Conservation (phyloP, 2,329 filamentous ascomycete species). For the Xenoacremonium recifei region DNA sequence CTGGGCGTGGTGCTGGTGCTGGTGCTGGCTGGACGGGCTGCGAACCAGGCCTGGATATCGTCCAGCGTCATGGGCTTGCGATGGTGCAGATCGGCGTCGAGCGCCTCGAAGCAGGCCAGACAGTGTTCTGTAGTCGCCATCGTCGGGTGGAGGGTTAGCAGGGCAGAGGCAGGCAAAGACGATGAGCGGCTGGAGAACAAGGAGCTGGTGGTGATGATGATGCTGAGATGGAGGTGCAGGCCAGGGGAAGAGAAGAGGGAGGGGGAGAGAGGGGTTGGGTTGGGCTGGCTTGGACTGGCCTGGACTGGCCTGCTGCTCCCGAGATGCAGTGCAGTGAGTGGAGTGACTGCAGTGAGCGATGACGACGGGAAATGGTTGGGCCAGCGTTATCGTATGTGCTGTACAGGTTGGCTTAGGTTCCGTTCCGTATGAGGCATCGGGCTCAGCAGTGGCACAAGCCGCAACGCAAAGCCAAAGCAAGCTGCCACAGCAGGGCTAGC, state of each 20-base stretch:
- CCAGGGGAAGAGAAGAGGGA: conserved; percentile 11
- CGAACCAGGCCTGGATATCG: conserved; percentile 67
- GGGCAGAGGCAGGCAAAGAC: conserved; percentile 2
- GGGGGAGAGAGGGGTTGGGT: conserved; percentile 10
- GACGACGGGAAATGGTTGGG: conserved; percentile 4
- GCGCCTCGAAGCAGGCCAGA: conserved; percentile 87
- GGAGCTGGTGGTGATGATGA: not conserved
- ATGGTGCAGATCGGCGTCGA: conserved; percentile 72
- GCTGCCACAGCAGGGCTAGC: no score
- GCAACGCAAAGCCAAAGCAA: no score
- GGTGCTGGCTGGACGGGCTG: conserved; percentile 32
- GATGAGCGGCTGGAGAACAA: conserved; percentile 7
- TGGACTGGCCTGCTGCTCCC: no score
- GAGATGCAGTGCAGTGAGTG: no score
- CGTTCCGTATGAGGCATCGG: no score
- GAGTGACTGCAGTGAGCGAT: conserved; percentile 4
- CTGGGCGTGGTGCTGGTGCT: conserved; percentile 14
- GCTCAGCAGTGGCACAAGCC: no score
- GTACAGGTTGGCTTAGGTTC: no score
- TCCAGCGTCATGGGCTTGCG: conserved; percentile 65
- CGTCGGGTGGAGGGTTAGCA: conserved; percentile 6
- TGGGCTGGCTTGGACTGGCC: not conserved
- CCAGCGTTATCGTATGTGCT: conserved; percentile 1
- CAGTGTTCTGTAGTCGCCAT: conserved; percentile 90
- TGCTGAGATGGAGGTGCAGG: not conserved